A percentile compares a stretch with the other conserved stretches of the same genome.
Evolutionary conservation across 1,284 basidiomycete species (phyloP).

Genomic region (Athelia psychrophila): DNA sequence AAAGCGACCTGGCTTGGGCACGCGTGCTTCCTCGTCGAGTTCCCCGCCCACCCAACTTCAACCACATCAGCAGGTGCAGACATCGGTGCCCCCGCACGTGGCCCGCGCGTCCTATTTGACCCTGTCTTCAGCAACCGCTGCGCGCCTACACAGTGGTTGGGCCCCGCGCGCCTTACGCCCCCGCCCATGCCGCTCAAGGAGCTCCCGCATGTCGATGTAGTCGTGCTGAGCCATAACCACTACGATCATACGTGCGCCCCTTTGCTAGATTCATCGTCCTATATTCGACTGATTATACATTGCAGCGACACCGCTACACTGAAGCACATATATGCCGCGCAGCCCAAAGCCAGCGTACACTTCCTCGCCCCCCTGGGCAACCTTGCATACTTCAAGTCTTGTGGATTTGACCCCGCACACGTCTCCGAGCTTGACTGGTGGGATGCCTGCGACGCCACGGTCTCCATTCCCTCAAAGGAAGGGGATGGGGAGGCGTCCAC

Average conservation of each 20-base stretch:
- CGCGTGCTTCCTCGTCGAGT: conserved; percentile 69
- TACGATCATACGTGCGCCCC: not conserved
- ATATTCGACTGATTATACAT: not conserved
- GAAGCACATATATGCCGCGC: not conserved
- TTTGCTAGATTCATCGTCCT: not conserved
- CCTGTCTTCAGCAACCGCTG: conserved; percentile 68
- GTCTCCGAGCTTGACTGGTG: conserved; percentile 73
- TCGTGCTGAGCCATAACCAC: not conserved
- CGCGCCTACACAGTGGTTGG: conserved; percentile 50
- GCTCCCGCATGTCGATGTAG: not conserved
- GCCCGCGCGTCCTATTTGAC: conserved; percentile 68
- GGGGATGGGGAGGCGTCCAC: conserved; percentile 6
- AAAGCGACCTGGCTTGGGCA: conserved; percentile 77
- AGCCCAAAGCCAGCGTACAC: conserved; percentile 22
- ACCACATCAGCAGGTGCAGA: not conserved
- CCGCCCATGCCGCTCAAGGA: not conserved
- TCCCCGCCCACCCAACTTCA: conserved; percentile 41
- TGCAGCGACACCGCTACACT: not conserved
- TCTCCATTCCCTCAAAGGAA: conserved; percentile 26
- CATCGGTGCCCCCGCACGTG: conserved; percentile 32
- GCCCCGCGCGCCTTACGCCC: conserved; percentile 54
- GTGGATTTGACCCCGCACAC: conserved; percentile 36
- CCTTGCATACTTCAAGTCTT: conserved; percentile 40
- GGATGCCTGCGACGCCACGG: conserved; percentile 44
- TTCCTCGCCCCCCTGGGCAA: conserved; percentile 68